These are phyloP conservation scores for Niebla homalea DNA, from an alignment of 495 filamentous ascomycete genomes.

Conservation along the genomic window DNA sequence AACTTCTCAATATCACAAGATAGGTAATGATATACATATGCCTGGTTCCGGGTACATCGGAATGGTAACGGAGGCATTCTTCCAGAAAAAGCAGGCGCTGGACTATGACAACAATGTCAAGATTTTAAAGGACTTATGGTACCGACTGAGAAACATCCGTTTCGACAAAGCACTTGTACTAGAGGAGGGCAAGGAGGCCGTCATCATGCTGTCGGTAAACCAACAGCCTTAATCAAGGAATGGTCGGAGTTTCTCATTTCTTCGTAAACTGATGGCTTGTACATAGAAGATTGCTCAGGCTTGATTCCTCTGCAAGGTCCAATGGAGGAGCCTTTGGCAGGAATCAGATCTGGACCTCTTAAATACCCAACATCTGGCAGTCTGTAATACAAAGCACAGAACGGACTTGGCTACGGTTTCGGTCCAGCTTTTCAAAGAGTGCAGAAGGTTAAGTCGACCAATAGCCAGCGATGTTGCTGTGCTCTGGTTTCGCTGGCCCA, in stretches of 20 bases:
- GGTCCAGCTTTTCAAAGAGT: conserved; percentile 13
- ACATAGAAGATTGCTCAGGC: conserved; percentile 1
- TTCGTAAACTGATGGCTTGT: not conserved
- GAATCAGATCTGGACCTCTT: conserved; percentile 2
- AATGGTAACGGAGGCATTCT: conserved; percentile 33
- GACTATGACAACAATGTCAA: not conserved
- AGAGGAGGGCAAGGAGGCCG: conserved; percentile 3
- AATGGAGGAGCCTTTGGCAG: not conserved
- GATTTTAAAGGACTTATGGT: conserved; percentile 3
- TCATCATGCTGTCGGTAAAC: too few species aligned
- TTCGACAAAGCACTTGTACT: conserved; percentile 13
- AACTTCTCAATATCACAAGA: conserved; percentile 20
- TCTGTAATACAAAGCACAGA: conserved; percentile 17
- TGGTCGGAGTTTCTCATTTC: conserved; percentile 6
- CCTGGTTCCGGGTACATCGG: conserved; percentile 32
- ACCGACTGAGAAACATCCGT: conserved; percentile 15
- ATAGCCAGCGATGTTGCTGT: conserved; percentile 1
- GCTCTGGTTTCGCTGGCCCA: conserved; percentile 5
- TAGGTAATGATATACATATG: conserved; percentile 28
- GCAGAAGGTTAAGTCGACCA: conserved; percentile 2
- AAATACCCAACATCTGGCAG: not conserved
- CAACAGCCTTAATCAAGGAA: too few species aligned
- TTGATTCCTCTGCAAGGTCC: conserved; percentile 5
- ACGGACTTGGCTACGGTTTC: conserved; percentile 15
- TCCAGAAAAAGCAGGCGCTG: not conserved